Conservation (phyloP, 2,329 filamentous ascomycete genomes). For the Epichloe baconii region DNA sequence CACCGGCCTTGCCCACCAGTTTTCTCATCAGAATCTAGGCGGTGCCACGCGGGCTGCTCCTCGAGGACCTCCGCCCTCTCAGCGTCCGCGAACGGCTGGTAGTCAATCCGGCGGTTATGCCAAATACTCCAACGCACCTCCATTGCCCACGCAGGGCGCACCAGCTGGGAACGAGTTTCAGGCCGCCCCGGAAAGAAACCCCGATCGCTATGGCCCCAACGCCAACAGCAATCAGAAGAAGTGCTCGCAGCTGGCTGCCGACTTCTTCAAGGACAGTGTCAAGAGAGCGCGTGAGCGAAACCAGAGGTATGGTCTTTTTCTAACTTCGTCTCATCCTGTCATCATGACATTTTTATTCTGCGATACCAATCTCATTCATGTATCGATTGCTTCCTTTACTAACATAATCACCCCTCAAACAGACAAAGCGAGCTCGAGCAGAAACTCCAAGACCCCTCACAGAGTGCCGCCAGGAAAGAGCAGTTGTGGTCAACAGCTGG, state of each 20-base stretch:
- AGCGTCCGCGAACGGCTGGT: slow-evolving; percentile 76
- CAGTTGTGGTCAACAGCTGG: slow-evolving; percentile 76
- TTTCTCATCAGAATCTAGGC: slow-evolving; percentile 89
- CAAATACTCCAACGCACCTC: slow-evolving; percentile 47
- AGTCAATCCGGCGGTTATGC: slow-evolving; percentile 52
- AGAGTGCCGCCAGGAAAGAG: slow-evolving; percentile 64
- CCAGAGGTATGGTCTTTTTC: slow-evolving; percentile 52
- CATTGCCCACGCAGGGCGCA: slow-evolving; percentile 47
- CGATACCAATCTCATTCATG: too few species aligned
- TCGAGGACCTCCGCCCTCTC: slow-evolving; percentile 53
- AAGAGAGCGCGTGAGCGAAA: slow-evolving; percentile 92
- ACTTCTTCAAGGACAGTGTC: slow-evolving; percentile 98
- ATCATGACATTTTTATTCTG: neutral
- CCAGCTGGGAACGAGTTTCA: slow-evolving; percentile 60
- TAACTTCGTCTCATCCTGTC: neutral
- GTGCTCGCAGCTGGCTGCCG: slow-evolving; percentile 58
- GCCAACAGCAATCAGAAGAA: slow-evolving; percentile 60
- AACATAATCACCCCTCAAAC: slow-evolving; percentile 6
- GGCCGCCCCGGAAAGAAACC: slow-evolving; percentile 71
- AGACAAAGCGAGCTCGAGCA: slow-evolving; percentile 89
- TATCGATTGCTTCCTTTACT: neutral
- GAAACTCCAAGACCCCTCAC: slow-evolving; percentile 63
- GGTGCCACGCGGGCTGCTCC: slow-evolving; percentile 53
- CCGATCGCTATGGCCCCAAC: slow-evolving; percentile 43
- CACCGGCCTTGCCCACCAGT: slow-evolving; percentile 85